Conservation (phyloP, 2,329 filamentous ascomycete species). For the Paraphoma chrysanthemicola region DNA sequence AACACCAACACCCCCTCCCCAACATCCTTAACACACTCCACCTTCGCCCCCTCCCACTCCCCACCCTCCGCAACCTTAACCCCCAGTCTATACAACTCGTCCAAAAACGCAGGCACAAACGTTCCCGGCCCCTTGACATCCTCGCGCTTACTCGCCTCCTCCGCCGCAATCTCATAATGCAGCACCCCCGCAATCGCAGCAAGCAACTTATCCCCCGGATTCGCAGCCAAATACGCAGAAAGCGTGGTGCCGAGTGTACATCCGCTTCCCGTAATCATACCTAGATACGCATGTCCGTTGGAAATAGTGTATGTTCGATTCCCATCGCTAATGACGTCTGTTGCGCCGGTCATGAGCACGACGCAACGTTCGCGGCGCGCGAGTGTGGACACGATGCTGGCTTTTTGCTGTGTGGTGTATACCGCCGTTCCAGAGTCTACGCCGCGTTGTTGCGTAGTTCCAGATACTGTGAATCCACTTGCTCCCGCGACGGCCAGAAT, state of each 20-base stretch:
- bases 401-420: constrained; percentile 62
- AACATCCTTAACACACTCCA: constrained; percentile 27
- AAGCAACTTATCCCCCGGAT: constrained; percentile 55
- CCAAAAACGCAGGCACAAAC: constrained; percentile 85
- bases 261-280: constrained; percentile 74
- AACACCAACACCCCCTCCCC: not conserved
- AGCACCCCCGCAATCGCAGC: constrained; percentile 76
- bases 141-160: constrained; percentile 63
- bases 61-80: constrained; percentile 18
- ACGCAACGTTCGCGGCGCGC: constrained; percentile 73
- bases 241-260: constrained; percentile 86
- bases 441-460: constrained; percentile 70
- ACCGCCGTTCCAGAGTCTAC: constrained; percentile 77
- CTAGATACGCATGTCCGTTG: constrained; percentile 79
- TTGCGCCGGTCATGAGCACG: constrained; percentile 81
- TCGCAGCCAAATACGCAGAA: constrained; percentile 71
- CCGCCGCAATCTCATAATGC: constrained; percentile 80
- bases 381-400: constrained; percentile 68
- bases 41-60: constrained; percentile 18
- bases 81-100: constrained; percentile 62
- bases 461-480: constrained; percentile 57
- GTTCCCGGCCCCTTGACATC: constrained; percentile 81
- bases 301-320: constrained; percentile 68
- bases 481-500: constrained; percentile 70
- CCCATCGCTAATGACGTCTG: constrained; percentile 81